Evolutionary conservation across 2,329 filamentous ascomycete genomes (phyloP).

Genomic region (Colletotrichum tofieldiae): DNA sequence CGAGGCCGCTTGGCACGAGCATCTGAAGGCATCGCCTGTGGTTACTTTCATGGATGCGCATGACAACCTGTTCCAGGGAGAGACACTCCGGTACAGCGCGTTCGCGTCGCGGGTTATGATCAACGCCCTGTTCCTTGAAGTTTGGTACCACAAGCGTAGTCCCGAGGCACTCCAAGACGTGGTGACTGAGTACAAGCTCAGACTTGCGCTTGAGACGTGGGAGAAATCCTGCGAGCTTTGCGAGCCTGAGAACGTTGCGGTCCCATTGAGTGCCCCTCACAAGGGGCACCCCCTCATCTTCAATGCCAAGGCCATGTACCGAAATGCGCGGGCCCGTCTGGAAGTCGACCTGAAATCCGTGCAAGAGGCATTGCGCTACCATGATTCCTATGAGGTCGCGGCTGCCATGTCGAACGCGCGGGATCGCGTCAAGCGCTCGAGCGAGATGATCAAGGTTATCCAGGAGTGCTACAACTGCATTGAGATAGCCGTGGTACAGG

Average conservation of each 20-base stretch:
- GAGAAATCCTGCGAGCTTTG: constrained; percentile 95
- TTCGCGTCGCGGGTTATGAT: constrained; percentile 99
- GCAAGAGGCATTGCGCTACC: constrained; percentile 95
- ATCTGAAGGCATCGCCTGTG: constrained; percentile 77
- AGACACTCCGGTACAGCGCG: constrained; percentile 91
- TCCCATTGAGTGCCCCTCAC: constrained; percentile 93
- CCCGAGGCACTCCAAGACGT: constrained; percentile 98
- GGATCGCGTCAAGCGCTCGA: constrained; percentile 93
- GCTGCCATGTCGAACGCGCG: constrained; percentile 96
- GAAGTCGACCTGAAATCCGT: constrained; percentile 97
- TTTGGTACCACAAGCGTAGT: constrained; percentile 99
- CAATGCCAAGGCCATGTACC: constrained; percentile 97
- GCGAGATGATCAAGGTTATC: constrained; percentile 99
- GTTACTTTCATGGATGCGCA: constrained; percentile 95
- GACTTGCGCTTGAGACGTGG: constrained; percentile 97
- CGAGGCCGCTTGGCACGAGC: constrained; percentile 88
- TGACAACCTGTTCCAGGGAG: constrained; percentile 95
- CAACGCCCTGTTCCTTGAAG: constrained; percentile 97
- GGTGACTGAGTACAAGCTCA: constrained; percentile 97
- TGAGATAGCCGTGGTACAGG: constrained; percentile 93
- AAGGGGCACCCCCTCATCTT: constrained; percentile 97
- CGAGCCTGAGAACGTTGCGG: constrained; percentile 89
- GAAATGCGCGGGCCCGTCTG: constrained; percentile 91
- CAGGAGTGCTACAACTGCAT: constrained; percentile 98
- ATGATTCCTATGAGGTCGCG: constrained; percentile 97